Percentiles rank a stretch among this genome's conserved stretches.
These are phyloP conservation scores for Fusarium succisae DNA, from an alignment of 2,329 filamentous ascomycete genomes.

Conservation along the genomic window DNA sequence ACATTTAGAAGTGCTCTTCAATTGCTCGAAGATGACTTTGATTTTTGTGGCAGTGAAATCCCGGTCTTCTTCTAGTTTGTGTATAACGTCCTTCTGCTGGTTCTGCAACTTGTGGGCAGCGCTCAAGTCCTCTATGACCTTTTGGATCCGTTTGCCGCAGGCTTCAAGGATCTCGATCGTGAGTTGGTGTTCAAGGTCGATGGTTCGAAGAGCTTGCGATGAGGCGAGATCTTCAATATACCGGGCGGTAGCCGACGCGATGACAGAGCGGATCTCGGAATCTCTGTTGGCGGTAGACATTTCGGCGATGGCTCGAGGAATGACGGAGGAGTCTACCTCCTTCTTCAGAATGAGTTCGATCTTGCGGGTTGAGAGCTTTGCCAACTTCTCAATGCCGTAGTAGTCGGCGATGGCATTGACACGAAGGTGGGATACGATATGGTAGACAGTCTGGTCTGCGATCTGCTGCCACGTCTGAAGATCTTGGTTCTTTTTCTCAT, in stretches of 20 bases:
- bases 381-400: neutral
- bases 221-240: neutral
- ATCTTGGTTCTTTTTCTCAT: too few relatives aligned
- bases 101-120: too few relatives aligned
- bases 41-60: accelerated
- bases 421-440: neutral
- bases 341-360: accelerated
- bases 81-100: accelerated
- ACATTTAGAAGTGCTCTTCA: neutral
- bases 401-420: neutral
- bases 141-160: accelerated
- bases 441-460: accelerated
- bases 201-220: neutral
- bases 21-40: neutral
- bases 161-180: neutral
- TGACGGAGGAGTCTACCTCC: accelerated
- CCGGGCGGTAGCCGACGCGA: neutral
- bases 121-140: neutral
- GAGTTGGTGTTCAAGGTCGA: neutral
- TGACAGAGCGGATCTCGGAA: accelerated
- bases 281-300: neutral
- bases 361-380: neutral
- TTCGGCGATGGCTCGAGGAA: neutral
- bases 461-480: too few relatives aligned
- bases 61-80: accelerated